These are phyloP conservation scores for Aspergillus hortae DNA, from an alignment of 2,329 filamentous ascomycete genomes.

Conservation along the genomic window DNA sequence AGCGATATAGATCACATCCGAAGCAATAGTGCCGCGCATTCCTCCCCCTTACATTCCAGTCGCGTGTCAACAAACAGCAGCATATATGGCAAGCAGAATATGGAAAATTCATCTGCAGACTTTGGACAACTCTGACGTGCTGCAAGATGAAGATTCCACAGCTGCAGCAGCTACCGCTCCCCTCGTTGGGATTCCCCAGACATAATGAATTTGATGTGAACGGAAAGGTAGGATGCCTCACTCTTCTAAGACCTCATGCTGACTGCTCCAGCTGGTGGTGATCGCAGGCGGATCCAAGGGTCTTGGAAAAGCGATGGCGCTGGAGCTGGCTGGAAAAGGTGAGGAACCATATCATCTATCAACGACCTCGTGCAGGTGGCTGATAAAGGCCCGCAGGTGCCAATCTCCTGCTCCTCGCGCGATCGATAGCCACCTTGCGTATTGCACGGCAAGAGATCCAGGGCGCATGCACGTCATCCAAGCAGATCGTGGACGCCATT, in stretches of 20 bases:
- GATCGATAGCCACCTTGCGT: not conserved
- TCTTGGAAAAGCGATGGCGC: conserved; percentile 4
- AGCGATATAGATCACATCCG: not conserved
- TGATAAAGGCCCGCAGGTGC: not conserved
- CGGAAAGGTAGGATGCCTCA: not conserved
- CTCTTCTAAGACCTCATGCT: not conserved
- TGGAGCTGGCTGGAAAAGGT: conserved; percentile 6
- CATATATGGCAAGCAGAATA: not conserved
- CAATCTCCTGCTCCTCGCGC: conserved; percentile 6
- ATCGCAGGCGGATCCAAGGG: conserved; percentile 6
- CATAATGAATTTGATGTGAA: conserved; percentile 4
- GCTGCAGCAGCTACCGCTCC: not conserved
- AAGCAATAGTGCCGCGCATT: not conserved
- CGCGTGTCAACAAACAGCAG: not conserved
- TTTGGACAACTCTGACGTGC: not conserved
- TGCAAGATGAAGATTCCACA: not conserved
- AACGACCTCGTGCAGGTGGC: not conserved
- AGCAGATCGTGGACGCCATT: conserved; percentile 4
- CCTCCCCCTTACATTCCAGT: not conserved
- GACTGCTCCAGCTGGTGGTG: conserved; percentile 4
- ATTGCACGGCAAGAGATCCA: conserved; percentile 3
- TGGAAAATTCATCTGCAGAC: not conserved
- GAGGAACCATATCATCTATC: not conserved
- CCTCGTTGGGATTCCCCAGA: not conserved
- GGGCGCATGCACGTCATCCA: conserved; percentile 4